Evolutionary conservation across 228 moss, liverwort and hornwort genomes (phyloP).

Genomic region (Sphagnum fallax): DNA sequence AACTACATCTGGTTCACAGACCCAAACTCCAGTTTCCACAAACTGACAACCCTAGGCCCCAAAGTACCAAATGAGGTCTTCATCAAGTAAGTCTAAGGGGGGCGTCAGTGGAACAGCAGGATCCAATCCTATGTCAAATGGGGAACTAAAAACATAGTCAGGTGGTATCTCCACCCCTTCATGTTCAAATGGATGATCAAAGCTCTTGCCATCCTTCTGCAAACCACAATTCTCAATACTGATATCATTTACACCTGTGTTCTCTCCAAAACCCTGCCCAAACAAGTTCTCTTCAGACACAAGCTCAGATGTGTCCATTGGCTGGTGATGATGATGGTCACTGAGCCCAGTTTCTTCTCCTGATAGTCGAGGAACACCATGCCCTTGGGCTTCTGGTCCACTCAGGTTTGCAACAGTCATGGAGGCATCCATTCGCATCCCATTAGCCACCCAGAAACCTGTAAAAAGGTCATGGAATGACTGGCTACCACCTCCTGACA

Average conservation of each 20-base stretch:
- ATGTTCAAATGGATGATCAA: conserved; percentile 52
- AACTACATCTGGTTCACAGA: conserved; percentile 1
- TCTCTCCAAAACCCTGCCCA: conserved; percentile 41
- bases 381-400: conserved; percentile 29
- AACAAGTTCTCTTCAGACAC: conserved; percentile 42
- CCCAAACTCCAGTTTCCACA: conserved; percentile 63
- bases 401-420: conserved; percentile 26
- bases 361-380: not conserved
- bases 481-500: conserved; percentile 18
- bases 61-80: conserved; percentile 89
- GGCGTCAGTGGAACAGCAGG: conserved; percentile 50
- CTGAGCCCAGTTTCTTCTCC: not conserved
- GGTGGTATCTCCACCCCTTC: conserved; percentile 38
- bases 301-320: not conserved
- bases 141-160: conserved; percentile 60
- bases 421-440: conserved; percentile 36
- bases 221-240: conserved; percentile 28
- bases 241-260: conserved; percentile 26
- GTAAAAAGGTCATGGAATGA: conserved; percentile 58
- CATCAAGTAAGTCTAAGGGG: conserved; percentile 46
- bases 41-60: conserved; percentile 42
- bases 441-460: conserved; percentile 42
- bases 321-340: not conserved
- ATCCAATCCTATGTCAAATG: conserved; percentile 61
- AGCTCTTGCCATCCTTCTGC: conserved; percentile 47